Percentiles rank a stretch among this genome's conserved stretches.
Conservation (phyloP, 768 basidiomycete species). For the Pholiota conissans region DNA sequence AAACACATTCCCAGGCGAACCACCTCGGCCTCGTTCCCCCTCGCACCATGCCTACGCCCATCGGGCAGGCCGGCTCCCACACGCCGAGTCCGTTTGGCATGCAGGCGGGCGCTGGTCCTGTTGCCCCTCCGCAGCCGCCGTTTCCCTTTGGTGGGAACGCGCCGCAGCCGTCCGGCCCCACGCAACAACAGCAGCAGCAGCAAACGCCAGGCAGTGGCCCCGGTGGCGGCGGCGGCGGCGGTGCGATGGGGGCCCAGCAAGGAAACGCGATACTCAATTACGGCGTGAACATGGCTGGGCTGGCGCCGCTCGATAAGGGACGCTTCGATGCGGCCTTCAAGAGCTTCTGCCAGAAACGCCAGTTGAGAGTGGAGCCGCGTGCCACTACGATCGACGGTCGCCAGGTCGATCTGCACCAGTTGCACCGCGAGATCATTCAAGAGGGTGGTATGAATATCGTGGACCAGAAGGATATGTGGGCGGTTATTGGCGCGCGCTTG, state of each 20-base stretch:
- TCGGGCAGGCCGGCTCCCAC: constrained; percentile 9
- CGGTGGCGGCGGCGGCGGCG: too few species aligned
- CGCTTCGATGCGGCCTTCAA: constrained; percentile 55
- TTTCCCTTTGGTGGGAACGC: constrained; percentile 15
- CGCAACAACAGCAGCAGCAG: too few species aligned
- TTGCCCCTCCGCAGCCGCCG: constrained; percentile 9
- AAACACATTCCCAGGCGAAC: constrained; percentile 16
- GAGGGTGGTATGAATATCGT: constrained; percentile 48
- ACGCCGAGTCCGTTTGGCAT: constrained; percentile 14
- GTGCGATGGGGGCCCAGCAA: constrained; percentile 3
- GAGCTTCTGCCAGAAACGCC: constrained; percentile 43
- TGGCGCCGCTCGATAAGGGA: constrained; percentile 35
- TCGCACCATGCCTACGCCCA: constrained; percentile 22
- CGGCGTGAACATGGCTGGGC: constrained; percentile 5
- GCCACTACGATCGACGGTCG: constrained; percentile 52
- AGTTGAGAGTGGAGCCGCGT: constrained; percentile 38
- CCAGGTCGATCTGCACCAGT: constrained; percentile 54
- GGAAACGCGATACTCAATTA: constrained; percentile 3
- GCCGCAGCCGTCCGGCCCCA: constrained; percentile 11
- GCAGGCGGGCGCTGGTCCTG: constrained; percentile 2
- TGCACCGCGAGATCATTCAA: constrained; percentile 60
- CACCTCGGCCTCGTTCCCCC: constrained; percentile 21
- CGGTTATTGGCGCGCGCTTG: constrained; percentile 65
- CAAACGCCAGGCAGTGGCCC: constrained; percentile 6
- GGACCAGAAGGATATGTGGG: constrained; percentile 57